Conservation (phyloP, 768 basidiomycete species). For the Leucocoprinus birnbaumii region DNA sequence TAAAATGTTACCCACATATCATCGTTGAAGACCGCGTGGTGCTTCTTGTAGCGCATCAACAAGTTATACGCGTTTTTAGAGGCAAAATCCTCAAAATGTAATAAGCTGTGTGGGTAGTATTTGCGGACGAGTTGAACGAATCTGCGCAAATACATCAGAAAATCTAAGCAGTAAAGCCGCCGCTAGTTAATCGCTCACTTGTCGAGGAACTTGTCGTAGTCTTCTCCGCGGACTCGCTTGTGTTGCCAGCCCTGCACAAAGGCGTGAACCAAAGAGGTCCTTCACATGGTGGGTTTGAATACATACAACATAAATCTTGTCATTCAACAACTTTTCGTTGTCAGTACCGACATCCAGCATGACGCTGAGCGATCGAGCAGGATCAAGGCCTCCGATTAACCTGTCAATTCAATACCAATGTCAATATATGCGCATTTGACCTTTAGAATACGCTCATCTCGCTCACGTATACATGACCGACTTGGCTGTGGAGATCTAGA, state of each 20-base stretch:
- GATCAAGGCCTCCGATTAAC: slow-evolving; percentile 65
- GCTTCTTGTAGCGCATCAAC: slow-evolving; percentile 55
- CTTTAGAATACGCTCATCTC: neutral
- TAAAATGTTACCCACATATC: slow-evolving; percentile 53
- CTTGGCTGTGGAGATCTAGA: slow-evolving; percentile 73
- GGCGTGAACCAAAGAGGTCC: neutral
- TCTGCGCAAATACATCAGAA: slow-evolving; percentile 27
- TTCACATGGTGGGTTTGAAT: neutral
- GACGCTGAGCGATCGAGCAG: slow-evolving; percentile 53
- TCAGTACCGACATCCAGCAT: slow-evolving; percentile 78
- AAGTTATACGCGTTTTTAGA: slow-evolving; percentile 72
- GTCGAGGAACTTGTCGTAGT: slow-evolving; percentile 79
- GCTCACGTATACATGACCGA: slow-evolving; percentile 72
- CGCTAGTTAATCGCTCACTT: slow-evolving; percentile 35
- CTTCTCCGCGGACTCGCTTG: slow-evolving; percentile 64
- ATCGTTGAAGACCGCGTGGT: slow-evolving; percentile 80
- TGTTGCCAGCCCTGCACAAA: slow-evolving; percentile 65
- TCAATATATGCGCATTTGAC: neutral
- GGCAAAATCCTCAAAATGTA: slow-evolving; percentile 89
- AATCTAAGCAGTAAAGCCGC: neutral
- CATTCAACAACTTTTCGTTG: slow-evolving; percentile 59
- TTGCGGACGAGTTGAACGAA: slow-evolving; percentile 79
- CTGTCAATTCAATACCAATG: slow-evolving; percentile 24
- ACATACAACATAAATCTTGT: slow-evolving; percentile 65
- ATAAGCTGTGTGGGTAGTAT: slow-evolving; percentile 58